phyloP scores from a whole-genome alignment of 2,329 filamentous ascomycete species.

The Aspergillus brasiliensis region DNA sequence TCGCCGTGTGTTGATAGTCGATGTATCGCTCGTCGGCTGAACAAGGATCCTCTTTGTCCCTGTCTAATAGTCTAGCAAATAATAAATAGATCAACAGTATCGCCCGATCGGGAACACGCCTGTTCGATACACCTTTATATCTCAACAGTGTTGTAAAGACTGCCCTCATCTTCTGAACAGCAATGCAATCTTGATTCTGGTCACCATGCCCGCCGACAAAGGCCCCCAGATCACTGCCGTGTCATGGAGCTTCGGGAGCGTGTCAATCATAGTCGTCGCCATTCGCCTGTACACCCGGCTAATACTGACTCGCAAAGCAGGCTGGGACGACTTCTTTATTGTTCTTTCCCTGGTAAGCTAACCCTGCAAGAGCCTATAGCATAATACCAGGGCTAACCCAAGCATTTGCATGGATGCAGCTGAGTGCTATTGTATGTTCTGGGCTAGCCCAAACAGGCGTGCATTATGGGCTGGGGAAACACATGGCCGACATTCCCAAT shows the following conservation, averaged over 20 bases:
- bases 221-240: constrained; percentile 3
- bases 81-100: no score
- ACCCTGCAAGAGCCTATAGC: not conserved
- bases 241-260: constrained; percentile 8
- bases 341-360: constrained; percentile 6
- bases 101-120: no score
- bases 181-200: not conserved
- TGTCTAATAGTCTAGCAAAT: not conserved
- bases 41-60: not conserved
- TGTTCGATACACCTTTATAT: not conserved
- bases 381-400: not conserved
- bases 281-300: constrained; percentile 12
- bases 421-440: constrained; percentile 15
- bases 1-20: not conserved
- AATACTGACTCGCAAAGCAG: constrained; percentile 1
- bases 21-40: not conserved
- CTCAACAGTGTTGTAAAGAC: not conserved
- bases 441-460: constrained; percentile 15
- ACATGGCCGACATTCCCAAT: constrained; percentile 13
- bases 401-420: not conserved
- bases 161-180: not conserved
- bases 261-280: constrained; percentile 4
- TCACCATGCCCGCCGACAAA: constrained; percentile 3
- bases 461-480: constrained; percentile 20
- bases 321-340: constrained; percentile 19